phyloP scores from a whole-genome alignment of 177 flowering plant genomes.

The Vitis hybrid region DNA sequence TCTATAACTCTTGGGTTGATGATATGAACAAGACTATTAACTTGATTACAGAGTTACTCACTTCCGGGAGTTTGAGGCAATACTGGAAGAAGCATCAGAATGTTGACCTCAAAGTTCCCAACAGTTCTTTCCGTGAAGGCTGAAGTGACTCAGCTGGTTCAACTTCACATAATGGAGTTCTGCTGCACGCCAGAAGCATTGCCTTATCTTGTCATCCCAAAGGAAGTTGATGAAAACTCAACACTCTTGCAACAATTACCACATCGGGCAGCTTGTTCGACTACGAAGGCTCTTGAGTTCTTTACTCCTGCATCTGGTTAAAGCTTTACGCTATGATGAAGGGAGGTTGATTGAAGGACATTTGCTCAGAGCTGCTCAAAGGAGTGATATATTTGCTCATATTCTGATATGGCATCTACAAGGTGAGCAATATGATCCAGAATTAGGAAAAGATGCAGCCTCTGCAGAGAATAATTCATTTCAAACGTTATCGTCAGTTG shows the following conservation, averaged over 20 bases:
- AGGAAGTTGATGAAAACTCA: slow-evolving; percentile 93
- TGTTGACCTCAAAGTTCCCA: too few relatives aligned
- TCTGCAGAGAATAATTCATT: slow-evolving; percentile 28
- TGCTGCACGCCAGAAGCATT: slow-evolving; percentile 87
- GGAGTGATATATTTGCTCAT: too few relatives aligned
- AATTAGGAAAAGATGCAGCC: too few relatives aligned
- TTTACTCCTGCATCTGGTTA: slow-evolving; percentile 93
- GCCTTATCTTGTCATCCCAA: slow-evolving; percentile 93
- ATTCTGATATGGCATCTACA: too few relatives aligned
- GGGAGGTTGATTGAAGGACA: slow-evolving; percentile 90
- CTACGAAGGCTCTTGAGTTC: slow-evolving; percentile 94
- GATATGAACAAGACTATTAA: too few relatives aligned
- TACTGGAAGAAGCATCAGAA: too few relatives aligned
- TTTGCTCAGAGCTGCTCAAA: not conserved
- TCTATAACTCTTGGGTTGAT: too few relatives aligned
- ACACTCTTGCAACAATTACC: slow-evolving; percentile 85
- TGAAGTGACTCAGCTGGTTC: not conserved
- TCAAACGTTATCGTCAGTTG: slow-evolving; percentile 65
- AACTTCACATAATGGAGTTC: slow-evolving; percentile 77
- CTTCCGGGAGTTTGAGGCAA: too few relatives aligned
- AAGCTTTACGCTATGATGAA: slow-evolving; percentile 89
- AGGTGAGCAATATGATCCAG: too few relatives aligned
- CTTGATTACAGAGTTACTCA: too few relatives aligned
- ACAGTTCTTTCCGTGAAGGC: too few relatives aligned
- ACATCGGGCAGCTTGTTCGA: slow-evolving; percentile 98